These are phyloP conservation scores for Ceratobasidium sp. DNA, from an alignment of 1,284 basidiomycete genomes.

Conservation along the genomic window DNA sequence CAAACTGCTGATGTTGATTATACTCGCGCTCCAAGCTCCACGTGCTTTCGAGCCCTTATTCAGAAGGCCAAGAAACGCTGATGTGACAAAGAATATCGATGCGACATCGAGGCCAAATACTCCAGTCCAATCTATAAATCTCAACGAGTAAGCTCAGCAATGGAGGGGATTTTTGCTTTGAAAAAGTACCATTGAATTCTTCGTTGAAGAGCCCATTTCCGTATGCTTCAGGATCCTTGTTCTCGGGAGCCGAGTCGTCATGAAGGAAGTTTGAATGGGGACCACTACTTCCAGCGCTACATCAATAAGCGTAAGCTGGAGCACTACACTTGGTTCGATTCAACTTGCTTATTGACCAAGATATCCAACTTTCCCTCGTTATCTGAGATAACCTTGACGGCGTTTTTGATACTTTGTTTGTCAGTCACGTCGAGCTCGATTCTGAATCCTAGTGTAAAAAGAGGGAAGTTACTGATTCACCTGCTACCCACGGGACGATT, in stretches of 20 bases:
- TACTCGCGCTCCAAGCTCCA: conserved; percentile 57
- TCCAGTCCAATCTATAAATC: conserved; percentile 8
- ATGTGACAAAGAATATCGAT: conserved; percentile 74
- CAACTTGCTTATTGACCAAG: conserved; percentile 75
- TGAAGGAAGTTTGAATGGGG: conserved; percentile 65
- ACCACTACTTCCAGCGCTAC: conserved; percentile 73
- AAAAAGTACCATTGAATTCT: conserved; percentile 53
- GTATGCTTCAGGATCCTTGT: conserved; percentile 65
- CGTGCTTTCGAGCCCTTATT: conserved; percentile 52
- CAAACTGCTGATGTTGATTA: conserved; percentile 79
- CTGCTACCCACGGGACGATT: conserved; percentile 61
- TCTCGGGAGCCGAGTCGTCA: conserved; percentile 62
- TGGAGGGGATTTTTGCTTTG: too few relatives aligned
- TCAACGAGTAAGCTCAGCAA: neutral
- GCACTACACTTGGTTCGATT: neutral
- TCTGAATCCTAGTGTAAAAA: conserved; percentile 50
- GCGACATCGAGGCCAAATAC: conserved; percentile 61
- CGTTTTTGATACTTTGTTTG: conserved; percentile 67
- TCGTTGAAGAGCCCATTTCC: conserved; percentile 73
- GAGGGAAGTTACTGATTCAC: neutral
- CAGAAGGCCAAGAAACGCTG: conserved; percentile 75
- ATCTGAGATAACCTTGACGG: conserved; percentile 59
- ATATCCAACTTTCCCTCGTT: conserved; percentile 75
- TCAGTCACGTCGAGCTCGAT: conserved; percentile 72
- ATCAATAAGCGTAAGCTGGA: neutral